phyloP scores from a whole-genome alignment of 139 green algal genomes.

The Nannochloris sp. region DNA sequence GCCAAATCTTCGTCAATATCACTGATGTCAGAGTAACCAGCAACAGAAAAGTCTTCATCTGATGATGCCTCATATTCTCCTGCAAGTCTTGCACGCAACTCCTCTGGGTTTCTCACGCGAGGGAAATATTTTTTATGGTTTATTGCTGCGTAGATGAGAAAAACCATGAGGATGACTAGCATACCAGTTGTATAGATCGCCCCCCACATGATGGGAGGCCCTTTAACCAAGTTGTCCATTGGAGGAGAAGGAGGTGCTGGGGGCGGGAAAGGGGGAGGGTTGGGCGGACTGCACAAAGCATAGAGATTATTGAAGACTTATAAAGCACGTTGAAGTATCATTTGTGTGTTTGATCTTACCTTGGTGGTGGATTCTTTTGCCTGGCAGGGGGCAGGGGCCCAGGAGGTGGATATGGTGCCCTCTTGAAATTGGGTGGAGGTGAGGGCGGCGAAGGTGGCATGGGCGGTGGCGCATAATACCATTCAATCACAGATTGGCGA shows the following conservation, averaged over 20 bases:
- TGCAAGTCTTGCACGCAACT: conserved; percentile 9
- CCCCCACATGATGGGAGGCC: conserved; percentile 14
- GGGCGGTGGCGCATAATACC: conserved; percentile 17
- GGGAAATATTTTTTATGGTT: conserved; percentile 20
- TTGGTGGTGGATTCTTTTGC: conserved; percentile 9
- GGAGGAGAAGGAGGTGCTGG: conserved; percentile 16
- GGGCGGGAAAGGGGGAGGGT: conserved; percentile 18
- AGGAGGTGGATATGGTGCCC: conserved; percentile 23
- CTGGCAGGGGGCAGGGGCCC: conserved; percentile 7
- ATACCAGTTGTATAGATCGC: conserved; percentile 8
- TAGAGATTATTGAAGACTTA: not conserved
- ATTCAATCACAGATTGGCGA: conserved; percentile 5
- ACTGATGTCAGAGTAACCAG: not conserved
- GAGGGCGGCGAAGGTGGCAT: conserved; percentile 10
- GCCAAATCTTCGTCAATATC: not conserved
- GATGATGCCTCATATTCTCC: conserved; percentile 11
- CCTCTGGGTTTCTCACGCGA: conserved; percentile 12
- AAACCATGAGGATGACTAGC: not conserved
- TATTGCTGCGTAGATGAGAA: conserved; percentile 10
- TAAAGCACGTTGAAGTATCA: not conserved
- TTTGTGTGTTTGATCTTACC: not conserved
- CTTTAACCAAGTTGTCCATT: conserved; percentile 10
- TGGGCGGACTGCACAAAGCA: conserved; percentile 5
- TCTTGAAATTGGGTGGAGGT: conserved; percentile 11
- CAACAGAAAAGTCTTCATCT: conserved; percentile 5